Conservation (phyloP, 768 basidiomycete species). For the Panaeolus papilionaceus region DNA sequence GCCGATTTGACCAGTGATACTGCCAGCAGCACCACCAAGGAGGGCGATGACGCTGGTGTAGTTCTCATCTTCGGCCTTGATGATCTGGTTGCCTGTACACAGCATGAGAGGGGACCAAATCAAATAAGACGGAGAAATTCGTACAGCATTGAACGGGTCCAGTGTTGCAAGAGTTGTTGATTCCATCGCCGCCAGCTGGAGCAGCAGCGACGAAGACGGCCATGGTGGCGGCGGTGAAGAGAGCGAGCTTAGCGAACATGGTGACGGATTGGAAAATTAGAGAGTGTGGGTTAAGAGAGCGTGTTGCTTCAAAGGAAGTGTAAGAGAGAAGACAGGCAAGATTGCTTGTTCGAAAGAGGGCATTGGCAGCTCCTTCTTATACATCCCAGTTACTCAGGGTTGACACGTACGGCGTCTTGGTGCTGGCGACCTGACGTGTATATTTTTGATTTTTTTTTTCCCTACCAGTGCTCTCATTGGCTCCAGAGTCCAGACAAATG, state of each 20-base stretch:
- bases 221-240: constrained; percentile 17
- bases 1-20: constrained; percentile 18
- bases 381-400: not conserved
- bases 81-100: not conserved
- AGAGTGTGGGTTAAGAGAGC: constrained; percentile 10
- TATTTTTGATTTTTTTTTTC: not conserved
- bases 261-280: not conserved
- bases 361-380: not conserved
- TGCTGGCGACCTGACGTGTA: not conserved
- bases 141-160: constrained; percentile 26
- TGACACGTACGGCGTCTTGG: not conserved
- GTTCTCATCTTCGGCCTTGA: not conserved
- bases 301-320: not conserved
- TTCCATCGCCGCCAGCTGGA: constrained; percentile 15
- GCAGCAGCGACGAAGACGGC: constrained; percentile 17
- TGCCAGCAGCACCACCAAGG: constrained; percentile 11
- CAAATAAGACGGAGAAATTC: not conserved
- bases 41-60: constrained; percentile 9
- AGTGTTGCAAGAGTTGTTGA: constrained; percentile 26
- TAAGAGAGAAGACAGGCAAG: not conserved
- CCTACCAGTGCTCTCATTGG: not conserved
- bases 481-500: not conserved
- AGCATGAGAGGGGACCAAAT: not conserved
- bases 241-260: constrained; percentile 19
- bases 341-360: not conserved